phyloP scores from a whole-genome alignment of 805 yeast genomes.

The Brettanomyces sp. region DNA sequence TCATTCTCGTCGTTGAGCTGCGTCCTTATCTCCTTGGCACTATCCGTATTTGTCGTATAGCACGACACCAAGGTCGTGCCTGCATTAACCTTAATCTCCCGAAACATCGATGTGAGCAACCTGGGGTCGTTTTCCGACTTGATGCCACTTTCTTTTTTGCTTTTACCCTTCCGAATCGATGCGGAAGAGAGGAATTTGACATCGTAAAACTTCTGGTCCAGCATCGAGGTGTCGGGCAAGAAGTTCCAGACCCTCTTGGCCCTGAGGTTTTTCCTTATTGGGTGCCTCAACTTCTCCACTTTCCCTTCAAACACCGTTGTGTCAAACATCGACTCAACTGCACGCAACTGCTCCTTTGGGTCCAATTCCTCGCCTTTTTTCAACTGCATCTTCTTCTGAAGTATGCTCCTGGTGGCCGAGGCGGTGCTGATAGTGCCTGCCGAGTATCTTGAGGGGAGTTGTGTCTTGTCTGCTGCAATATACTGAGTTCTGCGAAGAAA shows the following conservation, averaged over 20 bases:
- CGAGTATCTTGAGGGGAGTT: constrained; percentile 4
- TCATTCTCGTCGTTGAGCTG: constrained; percentile 40
- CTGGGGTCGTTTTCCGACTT: constrained; percentile 24
- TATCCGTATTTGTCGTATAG: constrained; percentile 39
- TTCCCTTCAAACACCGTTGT: constrained; percentile 33
- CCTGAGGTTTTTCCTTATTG: constrained; percentile 58
- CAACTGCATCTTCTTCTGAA: constrained; percentile 13
- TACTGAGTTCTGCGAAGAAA: constrained; percentile 93
- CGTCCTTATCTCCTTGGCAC: constrained; percentile 31
- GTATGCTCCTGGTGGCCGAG: constrained; percentile 13
- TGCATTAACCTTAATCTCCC: constrained; percentile 61
- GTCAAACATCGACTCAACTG: constrained; percentile 75
- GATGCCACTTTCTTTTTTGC: constrained; percentile 24
- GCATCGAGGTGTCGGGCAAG: constrained; percentile 83
- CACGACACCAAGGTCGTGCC: constrained; percentile 67
- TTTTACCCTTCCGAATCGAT: constrained; percentile 30
- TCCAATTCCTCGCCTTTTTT: constrained; percentile 33
- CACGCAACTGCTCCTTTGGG: constrained; percentile 53
- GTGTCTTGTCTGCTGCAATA: constrained; percentile 52
- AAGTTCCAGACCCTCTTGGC: constrained; percentile 76
- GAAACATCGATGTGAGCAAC: constrained; percentile 54
- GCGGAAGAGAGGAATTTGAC: constrained; percentile 57
- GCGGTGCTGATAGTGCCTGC: constrained; percentile 7
- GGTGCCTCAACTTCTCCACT: constrained; percentile 53
- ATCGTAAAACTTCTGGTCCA: constrained; percentile 67